phyloP scores from a whole-genome alignment of 495 filamentous ascomycete genomes.

The Hypoxylon lienhwacheense region DNA sequence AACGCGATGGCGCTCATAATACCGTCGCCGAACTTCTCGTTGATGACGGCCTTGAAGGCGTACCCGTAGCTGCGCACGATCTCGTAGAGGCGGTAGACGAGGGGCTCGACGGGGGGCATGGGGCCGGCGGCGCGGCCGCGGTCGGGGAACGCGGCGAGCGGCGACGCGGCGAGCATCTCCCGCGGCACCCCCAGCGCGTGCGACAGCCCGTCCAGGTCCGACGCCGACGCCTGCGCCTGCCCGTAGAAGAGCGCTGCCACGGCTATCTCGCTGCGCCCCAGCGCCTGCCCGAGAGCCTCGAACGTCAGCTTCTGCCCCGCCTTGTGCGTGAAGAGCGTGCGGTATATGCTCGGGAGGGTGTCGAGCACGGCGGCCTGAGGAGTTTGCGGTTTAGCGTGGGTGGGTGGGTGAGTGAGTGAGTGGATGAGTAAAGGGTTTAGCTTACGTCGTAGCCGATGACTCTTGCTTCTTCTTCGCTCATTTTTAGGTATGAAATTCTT shows the following conservation, averaged over 20 bases:
- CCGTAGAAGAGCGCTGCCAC: slow-evolving; percentile 95
- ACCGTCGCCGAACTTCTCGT: slow-evolving; percentile 98
- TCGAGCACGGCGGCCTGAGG: slow-evolving; percentile 45
- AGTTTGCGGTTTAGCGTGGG: too few species aligned
- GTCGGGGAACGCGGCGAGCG: slow-evolving; percentile 77
- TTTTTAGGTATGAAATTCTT: slow-evolving; percentile 23
- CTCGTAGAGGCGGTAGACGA: slow-evolving; percentile 94
- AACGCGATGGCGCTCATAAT: slow-evolving; percentile 99
- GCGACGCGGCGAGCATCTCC: slow-evolving; percentile 61
- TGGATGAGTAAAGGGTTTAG: background rate
- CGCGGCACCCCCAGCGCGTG: slow-evolving; percentile 59
- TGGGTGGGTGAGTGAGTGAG: slow-evolving; percentile 15
- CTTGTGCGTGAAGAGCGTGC: slow-evolving; percentile 84
- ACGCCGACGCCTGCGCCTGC: slow-evolving; percentile 86
- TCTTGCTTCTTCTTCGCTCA: slow-evolving; percentile 35
- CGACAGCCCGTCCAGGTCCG: slow-evolving; percentile 1
- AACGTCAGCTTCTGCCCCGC: slow-evolving; percentile 74
- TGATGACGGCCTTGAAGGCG: slow-evolving; percentile 93
- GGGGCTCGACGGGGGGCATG: slow-evolving; percentile 91
- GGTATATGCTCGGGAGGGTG: slow-evolving; percentile 66
- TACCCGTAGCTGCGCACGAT: slow-evolving; percentile 98
- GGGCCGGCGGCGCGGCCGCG: slow-evolving; percentile 78
- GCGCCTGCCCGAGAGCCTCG: slow-evolving; percentile 70
- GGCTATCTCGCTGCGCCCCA: slow-evolving; percentile 87
- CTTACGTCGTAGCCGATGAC: slow-evolving; percentile 45